These are phyloP conservation scores for Chlorella sp. DNA, from an alignment of 139 green algal genomes.

Conservation along the genomic window DNA sequence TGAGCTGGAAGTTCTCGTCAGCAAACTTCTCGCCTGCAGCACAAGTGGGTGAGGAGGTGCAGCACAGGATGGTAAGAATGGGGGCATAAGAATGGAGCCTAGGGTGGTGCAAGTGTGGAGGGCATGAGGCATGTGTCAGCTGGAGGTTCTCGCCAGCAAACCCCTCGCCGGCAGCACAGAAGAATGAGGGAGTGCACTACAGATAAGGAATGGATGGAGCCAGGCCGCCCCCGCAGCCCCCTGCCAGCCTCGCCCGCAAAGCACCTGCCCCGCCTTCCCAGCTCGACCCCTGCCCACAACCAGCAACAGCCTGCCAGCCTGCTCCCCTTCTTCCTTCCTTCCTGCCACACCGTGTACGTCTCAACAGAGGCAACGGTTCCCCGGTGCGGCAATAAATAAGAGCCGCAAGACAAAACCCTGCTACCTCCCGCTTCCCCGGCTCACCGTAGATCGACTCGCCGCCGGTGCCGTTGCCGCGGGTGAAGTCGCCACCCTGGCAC, in stretches of 20 bases:
- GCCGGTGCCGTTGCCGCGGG: constrained; percentile 75
- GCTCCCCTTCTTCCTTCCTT: no score
- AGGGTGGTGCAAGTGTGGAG: background rate
- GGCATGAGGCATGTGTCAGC: constrained; percentile 45
- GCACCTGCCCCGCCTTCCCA: constrained; percentile 14
- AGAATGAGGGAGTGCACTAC: no score
- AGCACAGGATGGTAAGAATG: background rate
- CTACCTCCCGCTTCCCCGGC: background rate
- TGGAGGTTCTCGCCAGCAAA: constrained; percentile 44
- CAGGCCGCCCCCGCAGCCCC: background rate
- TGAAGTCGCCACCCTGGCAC: constrained; percentile 68
- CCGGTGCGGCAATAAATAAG: no score
- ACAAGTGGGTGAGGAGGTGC: background rate
- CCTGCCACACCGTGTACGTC: no score
- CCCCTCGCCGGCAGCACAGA: no score
- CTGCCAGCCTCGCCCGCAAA: constrained; percentile 68
- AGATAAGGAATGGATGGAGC: no score
- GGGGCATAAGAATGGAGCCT: background rate
- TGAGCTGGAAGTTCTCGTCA: constrained; percentile 52
- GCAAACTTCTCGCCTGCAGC: constrained; percentile 38
- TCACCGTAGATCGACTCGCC: constrained; percentile 78
- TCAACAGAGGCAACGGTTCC: no score
- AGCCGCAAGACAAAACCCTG: no score
- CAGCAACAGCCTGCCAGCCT: no score
- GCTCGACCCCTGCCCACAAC: no score